phyloP scores from a whole-genome alignment of 257 asterid species.

The Handroanthus guayacan region DNA sequence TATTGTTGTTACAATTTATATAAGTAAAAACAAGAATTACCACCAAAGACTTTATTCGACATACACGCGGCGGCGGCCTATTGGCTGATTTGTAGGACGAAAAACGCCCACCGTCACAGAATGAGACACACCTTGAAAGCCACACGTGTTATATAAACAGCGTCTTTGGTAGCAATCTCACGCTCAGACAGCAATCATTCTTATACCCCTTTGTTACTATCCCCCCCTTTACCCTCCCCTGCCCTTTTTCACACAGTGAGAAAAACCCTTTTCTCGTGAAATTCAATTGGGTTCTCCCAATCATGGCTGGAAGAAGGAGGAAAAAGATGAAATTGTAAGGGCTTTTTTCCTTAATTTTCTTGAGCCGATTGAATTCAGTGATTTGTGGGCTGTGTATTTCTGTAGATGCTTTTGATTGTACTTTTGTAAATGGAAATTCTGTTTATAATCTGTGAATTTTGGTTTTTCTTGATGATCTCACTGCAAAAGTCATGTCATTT shows the following conservation, averaged over 20 bases:
- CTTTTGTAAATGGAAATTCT: neutral
- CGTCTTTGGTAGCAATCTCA: slow-evolving; percentile 40
- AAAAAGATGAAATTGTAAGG: slow-evolving; percentile 62
- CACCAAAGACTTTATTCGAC: neutral
- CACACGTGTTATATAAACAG: slow-evolving; percentile 46
- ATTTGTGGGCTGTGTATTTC: neutral
- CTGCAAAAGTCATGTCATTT: slow-evolving; percentile 3
- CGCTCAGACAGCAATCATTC: slow-evolving; percentile 54
- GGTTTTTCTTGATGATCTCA: neutral
- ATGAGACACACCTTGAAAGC: slow-evolving; percentile 31
- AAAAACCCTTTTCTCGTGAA: neutral
- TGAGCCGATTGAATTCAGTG: neutral
- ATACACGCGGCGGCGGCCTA: slow-evolving; percentile 1
- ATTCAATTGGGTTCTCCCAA: slow-evolving; percentile 32
- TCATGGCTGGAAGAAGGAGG: slow-evolving; percentile 62
- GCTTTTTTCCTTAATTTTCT: neutral
- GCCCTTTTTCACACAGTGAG: slow-evolving; percentile 17
- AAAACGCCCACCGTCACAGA: slow-evolving; percentile 34
- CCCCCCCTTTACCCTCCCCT: slow-evolving; percentile 28
- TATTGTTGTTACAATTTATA: neutral
- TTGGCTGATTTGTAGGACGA: neutral
- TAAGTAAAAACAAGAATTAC: neutral
- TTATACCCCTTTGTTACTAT: neutral
- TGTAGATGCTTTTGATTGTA: neutral
- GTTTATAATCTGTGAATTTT: slow-evolving; percentile 9